These are phyloP conservation scores for Syzygium aromaticum DNA, from an alignment of 345 rosid genomes.

Conservation along the genomic window DNA sequence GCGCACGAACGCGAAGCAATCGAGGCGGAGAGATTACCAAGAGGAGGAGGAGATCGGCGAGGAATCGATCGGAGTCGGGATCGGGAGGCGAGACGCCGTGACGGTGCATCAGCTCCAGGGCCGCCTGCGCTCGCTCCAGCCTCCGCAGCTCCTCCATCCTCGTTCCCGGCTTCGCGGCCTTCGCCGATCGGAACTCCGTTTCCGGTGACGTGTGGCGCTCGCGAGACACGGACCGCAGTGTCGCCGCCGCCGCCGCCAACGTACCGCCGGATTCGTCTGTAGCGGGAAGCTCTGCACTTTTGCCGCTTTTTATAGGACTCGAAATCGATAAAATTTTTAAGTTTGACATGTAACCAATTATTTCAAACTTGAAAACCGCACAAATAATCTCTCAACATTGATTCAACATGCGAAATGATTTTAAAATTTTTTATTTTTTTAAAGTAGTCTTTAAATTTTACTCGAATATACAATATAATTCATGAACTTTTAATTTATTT, in stretches of 20 bases:
- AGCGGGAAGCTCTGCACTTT: not conserved
- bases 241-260: not conserved
- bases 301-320: not conserved
- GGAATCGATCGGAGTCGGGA: constrained; percentile 45
- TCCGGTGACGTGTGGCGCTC: not conserved
- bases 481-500: no score
- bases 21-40: constrained; percentile 24
- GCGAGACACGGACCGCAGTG: no score
- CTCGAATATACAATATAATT: no score
- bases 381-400: no score
- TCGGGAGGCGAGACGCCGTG: constrained; percentile 23
- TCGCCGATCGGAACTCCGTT: not conserved
- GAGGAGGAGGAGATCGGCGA: constrained; percentile 48
- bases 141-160: constrained; percentile 68
- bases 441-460: no score
- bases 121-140: constrained; percentile 58
- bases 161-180: not conserved
- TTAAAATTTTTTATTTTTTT: no score
- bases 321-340: not conserved
- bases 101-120: constrained; percentile 33
- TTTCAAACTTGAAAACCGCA: no score
- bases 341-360: no score
- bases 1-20: not conserved
- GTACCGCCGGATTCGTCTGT: not conserved
- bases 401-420: no score